phyloP scores from a whole-genome alignment of 2,329 filamentous ascomycete genomes.

The Huntiella abstrusa region DNA sequence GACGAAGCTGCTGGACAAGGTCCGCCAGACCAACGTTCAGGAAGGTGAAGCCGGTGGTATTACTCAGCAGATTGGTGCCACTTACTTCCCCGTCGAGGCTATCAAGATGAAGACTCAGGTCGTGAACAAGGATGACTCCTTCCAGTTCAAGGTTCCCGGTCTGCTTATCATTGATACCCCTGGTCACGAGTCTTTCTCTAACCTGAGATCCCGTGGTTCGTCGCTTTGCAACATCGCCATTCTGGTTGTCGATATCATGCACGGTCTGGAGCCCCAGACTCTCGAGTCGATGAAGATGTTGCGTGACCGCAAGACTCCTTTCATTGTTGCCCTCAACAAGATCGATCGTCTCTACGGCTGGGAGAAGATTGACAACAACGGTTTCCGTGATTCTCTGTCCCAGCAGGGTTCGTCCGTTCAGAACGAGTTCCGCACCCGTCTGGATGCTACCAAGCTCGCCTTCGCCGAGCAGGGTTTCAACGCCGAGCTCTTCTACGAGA shows the following conservation, averaged over 20 bases:
- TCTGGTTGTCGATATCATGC: conserved; percentile 98
- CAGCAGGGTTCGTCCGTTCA: conserved; percentile 86
- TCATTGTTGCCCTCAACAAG: conserved; percentile 98
- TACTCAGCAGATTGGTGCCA: conserved; percentile 97
- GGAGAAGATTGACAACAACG: conserved; percentile 98
- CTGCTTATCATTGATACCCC: conserved; percentile 94
- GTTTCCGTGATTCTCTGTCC: conserved; percentile 79
- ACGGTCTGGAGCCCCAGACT: conserved; percentile 92
- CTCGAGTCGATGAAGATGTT: conserved; percentile 92
- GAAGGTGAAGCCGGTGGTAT: conserved; percentile 99
- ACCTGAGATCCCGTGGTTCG: conserved; percentile 87
- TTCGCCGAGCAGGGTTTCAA: conserved; percentile 97
- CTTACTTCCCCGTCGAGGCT: conserved; percentile 92
- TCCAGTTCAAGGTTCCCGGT: conserved; percentile 96
- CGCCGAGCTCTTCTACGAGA: conserved; percentile 89
- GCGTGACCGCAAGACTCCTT: conserved; percentile 84
- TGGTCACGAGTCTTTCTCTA: conserved; percentile 99
- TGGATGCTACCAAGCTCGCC: conserved; percentile 79
- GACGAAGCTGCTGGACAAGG: conserved; percentile 97
- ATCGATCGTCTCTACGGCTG: conserved; percentile 98
- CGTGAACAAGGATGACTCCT: conserved; percentile 73
- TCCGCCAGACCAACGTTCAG: conserved; percentile 95
- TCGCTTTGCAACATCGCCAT: conserved; percentile 99
- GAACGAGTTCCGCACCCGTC: conserved; percentile 79
- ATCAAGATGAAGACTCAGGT: conserved; percentile 83